These are phyloP conservation scores for Leucocoprinus sp. DNA, from an alignment of 768 basidiomycete species.

Conservation along the genomic window DNA sequence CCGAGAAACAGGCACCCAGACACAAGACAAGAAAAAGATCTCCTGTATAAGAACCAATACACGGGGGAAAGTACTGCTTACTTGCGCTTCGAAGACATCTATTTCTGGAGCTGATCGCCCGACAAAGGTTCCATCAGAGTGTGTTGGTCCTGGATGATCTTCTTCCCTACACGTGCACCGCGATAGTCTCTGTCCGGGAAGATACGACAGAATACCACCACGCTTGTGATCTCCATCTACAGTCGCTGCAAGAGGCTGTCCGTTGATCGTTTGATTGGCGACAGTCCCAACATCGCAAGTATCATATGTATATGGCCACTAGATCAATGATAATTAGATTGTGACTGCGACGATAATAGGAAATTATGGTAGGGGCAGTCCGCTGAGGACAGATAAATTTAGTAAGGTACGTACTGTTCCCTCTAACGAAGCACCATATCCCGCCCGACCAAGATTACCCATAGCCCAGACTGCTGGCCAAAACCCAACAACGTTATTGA, in stretches of 20 bases:
- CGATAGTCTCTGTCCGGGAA: conserved; percentile 78
- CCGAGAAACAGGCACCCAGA: conserved; percentile 6
- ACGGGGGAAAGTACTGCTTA: conserved; percentile 10
- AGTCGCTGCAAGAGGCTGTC: conserved; percentile 53
- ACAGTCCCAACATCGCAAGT: conserved; percentile 80
- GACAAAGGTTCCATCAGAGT: conserved; percentile 65
- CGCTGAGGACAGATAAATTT: background rate
- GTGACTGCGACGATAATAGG: background rate
- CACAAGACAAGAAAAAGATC: background rate
- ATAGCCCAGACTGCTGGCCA: conserved; percentile 84
- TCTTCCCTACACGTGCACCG: conserved; percentile 81
- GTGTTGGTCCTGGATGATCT: conserved; percentile 75
- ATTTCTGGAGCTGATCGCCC: conserved; percentile 86
- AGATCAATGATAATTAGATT: background rate
- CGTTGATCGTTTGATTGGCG: conserved; percentile 72
- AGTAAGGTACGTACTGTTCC: conserved; percentile 47
- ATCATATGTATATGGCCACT: conserved; percentile 85
- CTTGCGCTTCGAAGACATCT: conserved; percentile 83
- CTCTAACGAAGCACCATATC: conserved; percentile 78
- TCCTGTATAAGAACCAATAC: too few relatives aligned
- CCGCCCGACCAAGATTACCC: conserved; percentile 66
- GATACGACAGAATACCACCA: conserved; percentile 51
- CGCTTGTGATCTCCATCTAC: conserved; percentile 46
- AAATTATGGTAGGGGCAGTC: background rate
- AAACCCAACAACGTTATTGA: conserved; percentile 52